Conservation (phyloP, 306 rosid genomes). For the Glycine soja region DNA sequence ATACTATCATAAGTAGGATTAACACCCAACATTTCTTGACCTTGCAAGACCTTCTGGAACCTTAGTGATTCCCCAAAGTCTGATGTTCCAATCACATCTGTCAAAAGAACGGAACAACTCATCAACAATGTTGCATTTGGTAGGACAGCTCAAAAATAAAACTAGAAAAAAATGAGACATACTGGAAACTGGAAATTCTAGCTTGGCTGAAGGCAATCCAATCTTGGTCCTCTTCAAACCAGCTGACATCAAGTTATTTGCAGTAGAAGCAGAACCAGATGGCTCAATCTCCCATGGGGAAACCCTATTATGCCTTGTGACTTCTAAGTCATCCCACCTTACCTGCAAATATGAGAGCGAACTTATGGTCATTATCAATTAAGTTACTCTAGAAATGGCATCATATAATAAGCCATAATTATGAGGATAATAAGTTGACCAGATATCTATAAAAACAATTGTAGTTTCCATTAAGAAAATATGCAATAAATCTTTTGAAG, state of each 20-base stretch:
- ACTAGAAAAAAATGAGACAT: slow-evolving; percentile 39
- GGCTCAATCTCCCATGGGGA: slow-evolving; percentile 98
- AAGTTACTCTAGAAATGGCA: not conserved
- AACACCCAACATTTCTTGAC: slow-evolving; percentile 94
- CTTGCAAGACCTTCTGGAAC: slow-evolving; percentile 99
- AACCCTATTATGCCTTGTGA: slow-evolving; percentile 79
- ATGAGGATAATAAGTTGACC: slow-evolving; percentile 7
- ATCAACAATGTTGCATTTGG: slow-evolving; percentile 25
- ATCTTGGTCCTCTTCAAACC: slow-evolving; percentile 87
- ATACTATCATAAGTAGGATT: slow-evolving; percentile 64
- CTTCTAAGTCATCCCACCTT: slow-evolving; percentile 91
- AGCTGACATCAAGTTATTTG: slow-evolving; percentile 62
- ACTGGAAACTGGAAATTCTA: slow-evolving; percentile 81
- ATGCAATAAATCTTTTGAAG: not conserved
- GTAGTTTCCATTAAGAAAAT: not conserved
- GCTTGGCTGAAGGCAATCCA: slow-evolving; percentile 62
- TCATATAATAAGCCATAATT: not conserved
- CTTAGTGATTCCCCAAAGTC: slow-evolving; percentile 90
- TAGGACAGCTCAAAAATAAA: slow-evolving; percentile 7
- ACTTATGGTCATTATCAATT: slow-evolving; percentile 22
- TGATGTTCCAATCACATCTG: slow-evolving; percentile 84
- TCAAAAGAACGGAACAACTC: slow-evolving; percentile 6
- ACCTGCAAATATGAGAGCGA: slow-evolving; percentile 60
- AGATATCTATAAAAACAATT: not conserved
- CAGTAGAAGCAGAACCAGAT: slow-evolving; percentile 66